Evolutionary conservation across 2,329 filamentous ascomycete genomes (phyloP).

Genomic region (Penicillium oxalicum): DNA sequence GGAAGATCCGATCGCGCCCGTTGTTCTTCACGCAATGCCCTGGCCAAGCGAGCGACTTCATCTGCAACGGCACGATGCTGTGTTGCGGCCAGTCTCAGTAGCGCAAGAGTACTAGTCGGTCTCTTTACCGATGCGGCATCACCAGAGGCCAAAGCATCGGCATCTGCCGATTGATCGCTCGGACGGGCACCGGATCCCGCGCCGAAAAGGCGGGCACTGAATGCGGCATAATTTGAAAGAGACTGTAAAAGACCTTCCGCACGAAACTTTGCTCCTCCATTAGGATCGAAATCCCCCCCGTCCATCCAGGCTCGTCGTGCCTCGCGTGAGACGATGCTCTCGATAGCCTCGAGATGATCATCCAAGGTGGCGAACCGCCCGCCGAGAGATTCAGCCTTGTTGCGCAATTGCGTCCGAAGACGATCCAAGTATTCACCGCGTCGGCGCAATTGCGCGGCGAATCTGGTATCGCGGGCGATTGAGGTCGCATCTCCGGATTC

Average conservation of each 20-base stretch:
- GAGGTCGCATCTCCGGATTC: slow-evolving; percentile 8
- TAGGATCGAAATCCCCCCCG: neutral
- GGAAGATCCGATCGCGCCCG: slow-evolving; percentile 10
- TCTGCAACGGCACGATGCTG: slow-evolving; percentile 26
- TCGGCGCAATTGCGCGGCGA: slow-evolving; percentile 26
- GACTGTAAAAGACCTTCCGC: slow-evolving; percentile 13
- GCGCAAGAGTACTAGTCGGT: slow-evolving; percentile 13
- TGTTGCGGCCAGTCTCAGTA: slow-evolving; percentile 21
- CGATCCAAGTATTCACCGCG: slow-evolving; percentile 31
- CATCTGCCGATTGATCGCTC: neutral
- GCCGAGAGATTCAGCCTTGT: slow-evolving; percentile 27
- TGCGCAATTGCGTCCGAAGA: slow-evolving; percentile 27
- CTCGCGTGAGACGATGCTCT: slow-evolving; percentile 24
- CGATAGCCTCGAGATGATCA: slow-evolving; percentile 32
- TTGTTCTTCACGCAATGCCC: slow-evolving; percentile 20
- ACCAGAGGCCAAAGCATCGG: neutral
- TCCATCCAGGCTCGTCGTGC: slow-evolving; percentile 9
- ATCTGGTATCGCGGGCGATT: slow-evolving; percentile 23
- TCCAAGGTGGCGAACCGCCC: slow-evolving; percentile 28
- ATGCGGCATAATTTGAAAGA: slow-evolving; percentile 11
- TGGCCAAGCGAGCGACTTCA: slow-evolving; percentile 22
- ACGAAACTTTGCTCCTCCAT: neutral
- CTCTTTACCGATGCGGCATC: neutral
- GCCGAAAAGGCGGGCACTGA: slow-evolving; percentile 10
- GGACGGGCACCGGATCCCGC: slow-evolving; percentile 6